Evolutionary conservation across 345 rosid species (phyloP), one percentile per base, ranked within the genome.

Genomic region (Garcia nutans): DNA sequence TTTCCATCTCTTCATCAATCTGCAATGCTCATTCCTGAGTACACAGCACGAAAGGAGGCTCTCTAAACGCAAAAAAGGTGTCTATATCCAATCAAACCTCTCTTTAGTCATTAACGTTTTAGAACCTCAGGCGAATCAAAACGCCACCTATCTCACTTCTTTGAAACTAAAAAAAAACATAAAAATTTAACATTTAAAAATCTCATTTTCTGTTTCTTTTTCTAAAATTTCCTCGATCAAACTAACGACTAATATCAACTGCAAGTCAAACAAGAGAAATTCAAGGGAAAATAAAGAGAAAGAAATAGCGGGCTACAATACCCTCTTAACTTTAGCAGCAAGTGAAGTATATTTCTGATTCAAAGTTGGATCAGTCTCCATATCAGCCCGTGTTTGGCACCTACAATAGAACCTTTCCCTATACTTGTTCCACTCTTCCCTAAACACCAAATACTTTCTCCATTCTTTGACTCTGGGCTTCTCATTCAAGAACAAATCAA

Each of bases 1-100:
- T 83, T 79, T 89, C 97, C 98, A 95, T 95, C 68, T 93, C 96
- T 69, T 93, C 90, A 83, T 95, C 97, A 80, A 95, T 89, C 99
- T 95, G 90, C 88, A 87, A 88, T 64, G 81, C 84, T 84, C 74
- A 83, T 70, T 79, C 84, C 83, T 77, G 82, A 86, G 85, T 68
- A 73, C 81, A 83, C 44, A 68, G 68, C 79, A 77, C 55, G 74
- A 23, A 47, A 60, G 71, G 78, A 65, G 68, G 24, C 56, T 81
- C 56, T 81, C 83, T 74, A 82, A 80, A 82, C 81, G 78, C 61
- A 33, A 75, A 82, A 33, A 74, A 50, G 60, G 74, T 60, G 63
- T 71, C 74, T 37, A 74, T 54, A 31, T 37, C 22, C 22, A n/a
- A 50, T 52, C 58, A 52, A 60, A 10, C 23, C 62, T 58, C 73